phyloP scores from a whole-genome alignment of 495 filamentous ascomycete species.

The Xylaria grammica region DNA sequence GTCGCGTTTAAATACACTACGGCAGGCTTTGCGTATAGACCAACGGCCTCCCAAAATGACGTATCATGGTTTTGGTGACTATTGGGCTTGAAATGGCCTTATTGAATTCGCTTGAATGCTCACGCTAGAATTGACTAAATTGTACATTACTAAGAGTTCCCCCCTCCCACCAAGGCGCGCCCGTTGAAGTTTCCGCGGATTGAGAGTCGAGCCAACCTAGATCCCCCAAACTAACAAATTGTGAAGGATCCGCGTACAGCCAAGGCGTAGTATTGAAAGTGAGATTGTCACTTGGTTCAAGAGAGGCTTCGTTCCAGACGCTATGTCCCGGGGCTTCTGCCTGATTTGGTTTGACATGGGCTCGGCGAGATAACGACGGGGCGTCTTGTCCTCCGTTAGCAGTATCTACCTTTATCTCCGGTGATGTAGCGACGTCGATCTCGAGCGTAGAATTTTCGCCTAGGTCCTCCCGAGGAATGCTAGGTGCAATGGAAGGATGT shows the following conservation, averaged over 20 bases:
- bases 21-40: not conserved
- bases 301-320: constrained; percentile 25
- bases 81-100: not conserved
- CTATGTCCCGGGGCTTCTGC: constrained; percentile 32
- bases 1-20: too few relatives aligned
- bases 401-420: constrained; percentile 51
- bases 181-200: constrained; percentile 40
- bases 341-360: constrained; percentile 30
- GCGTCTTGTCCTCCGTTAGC: constrained; percentile 50
- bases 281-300: constrained; percentile 51
- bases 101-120: not conserved
- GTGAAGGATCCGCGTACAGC: constrained; percentile 51
- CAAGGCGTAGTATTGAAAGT: constrained; percentile 52
- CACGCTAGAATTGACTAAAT: constrained; percentile 28
- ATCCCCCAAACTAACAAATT: constrained; percentile 49
- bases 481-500: constrained; percentile 37
- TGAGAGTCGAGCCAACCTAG: constrained; percentile 45
- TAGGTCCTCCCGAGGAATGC: constrained; percentile 32
- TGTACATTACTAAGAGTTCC: constrained; percentile 42
- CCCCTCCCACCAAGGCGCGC: constrained; percentile 54
- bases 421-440: constrained; percentile 52
- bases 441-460: constrained; percentile 44
- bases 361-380: constrained; percentile 41
- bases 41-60: not conserved
- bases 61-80: not conserved